Base-by-base conservation (phyloP, 495 filamentous ascomycete species). In the Penicillium atrosanguineum region DNA sequence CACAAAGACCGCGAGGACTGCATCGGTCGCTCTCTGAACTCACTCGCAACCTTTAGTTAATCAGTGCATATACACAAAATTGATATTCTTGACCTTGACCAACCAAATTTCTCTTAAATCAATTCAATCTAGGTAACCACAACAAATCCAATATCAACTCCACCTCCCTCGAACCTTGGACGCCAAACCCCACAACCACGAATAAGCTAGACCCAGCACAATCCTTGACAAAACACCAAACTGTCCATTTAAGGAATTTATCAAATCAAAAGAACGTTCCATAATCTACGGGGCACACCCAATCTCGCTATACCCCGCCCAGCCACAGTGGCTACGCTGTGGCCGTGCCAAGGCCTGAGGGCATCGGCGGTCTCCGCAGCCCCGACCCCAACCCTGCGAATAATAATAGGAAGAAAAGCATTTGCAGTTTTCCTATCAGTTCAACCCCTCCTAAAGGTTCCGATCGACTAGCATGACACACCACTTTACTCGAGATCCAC, bases 331-430 rank as follows among this genome's bases (percentile, higher is more conserved):
- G 56, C 46, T 50, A 31, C 31, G 16, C 20, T 29, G n/a, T n/a
- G 34, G 34, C 11, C 11, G n/a, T 12, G 11, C 34, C 34, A 37
- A 43, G 42, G 7, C 16, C 18, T 41, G 40, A 51, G 59, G 59
- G 50, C 44, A 62, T 62, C 60, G 60, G 60, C 60, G 60, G 55
- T 52, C 55, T 62, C 60, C 60, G 59, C 58, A 47, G 49, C 44
- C 19, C 12, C 36, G 3, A 43, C n/a, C 41, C 44, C 43, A 42
- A 51, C 46, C 38, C 51, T 20, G 37, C 51, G 42, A 44, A 46
- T 44, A 52, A 40, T 21, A 44, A 48, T 56, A 54, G 50, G 53
- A 48, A 37, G 12, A 41, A 34, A 1, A 18, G 14, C 46, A 50
- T 6, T 44, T 38, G 15, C 21, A 11, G 59, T 62, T 62, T 62